Evolutionary conservation across 2,329 filamentous ascomycete genomes (phyloP).

Genomic region (Berkeleyomyces basicola): DNA sequence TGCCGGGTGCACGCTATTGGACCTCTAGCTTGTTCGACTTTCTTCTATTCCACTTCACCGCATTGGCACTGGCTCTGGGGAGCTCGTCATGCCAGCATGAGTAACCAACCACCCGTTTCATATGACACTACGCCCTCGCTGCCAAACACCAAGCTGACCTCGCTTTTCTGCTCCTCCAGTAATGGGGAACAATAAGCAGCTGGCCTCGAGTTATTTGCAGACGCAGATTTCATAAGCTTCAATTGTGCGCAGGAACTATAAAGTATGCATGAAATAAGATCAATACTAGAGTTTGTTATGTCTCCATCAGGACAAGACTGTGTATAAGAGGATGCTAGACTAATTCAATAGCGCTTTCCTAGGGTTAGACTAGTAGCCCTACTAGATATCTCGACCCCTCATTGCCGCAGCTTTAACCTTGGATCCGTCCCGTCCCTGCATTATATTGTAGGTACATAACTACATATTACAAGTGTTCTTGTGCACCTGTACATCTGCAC

Average conservation of each 20-base stretch:
- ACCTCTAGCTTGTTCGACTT: too few relatives aligned
- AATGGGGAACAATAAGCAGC: background rate
- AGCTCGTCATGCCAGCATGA: too few relatives aligned
- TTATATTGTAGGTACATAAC: background rate
- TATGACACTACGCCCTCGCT: background rate
- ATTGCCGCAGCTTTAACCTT: background rate
- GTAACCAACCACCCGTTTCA: too few relatives aligned
- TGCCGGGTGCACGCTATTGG: too few relatives aligned
- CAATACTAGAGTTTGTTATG: background rate
- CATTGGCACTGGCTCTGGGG: too few relatives aligned
- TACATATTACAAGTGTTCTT: background rate
- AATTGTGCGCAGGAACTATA: background rate
- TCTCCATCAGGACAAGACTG: background rate
- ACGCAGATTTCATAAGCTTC: background rate
- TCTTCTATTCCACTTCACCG: too few relatives aligned
- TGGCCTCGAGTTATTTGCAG: background rate
- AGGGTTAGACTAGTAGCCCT: background rate
- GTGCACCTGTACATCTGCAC: background rate
- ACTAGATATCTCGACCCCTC: background rate
- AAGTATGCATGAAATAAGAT: background rate
- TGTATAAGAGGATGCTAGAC: background rate
- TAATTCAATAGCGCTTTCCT: background rate
- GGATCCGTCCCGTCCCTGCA: background rate
- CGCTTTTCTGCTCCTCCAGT: background rate
- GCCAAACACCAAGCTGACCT: background rate